Conservation (phyloP, 2,329 filamentous ascomycete genomes). For the Graphilbum fragrans region DNA sequence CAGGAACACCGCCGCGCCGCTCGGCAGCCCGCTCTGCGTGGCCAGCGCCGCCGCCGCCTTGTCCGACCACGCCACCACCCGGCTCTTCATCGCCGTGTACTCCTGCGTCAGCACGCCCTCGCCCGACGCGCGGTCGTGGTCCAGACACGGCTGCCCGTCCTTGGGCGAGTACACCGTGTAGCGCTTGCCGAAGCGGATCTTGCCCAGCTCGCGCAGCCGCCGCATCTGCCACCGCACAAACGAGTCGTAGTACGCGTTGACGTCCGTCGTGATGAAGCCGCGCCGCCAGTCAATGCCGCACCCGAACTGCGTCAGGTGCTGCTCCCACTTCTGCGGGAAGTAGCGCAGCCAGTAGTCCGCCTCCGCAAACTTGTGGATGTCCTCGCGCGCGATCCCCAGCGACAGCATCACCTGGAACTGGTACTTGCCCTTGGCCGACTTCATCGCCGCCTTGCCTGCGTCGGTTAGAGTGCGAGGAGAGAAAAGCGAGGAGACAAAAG, state of each 20-base stretch:
- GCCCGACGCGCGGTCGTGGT: slow-evolving; percentile 71
- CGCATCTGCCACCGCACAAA: slow-evolving; percentile 98
- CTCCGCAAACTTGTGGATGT: slow-evolving; percentile 90
- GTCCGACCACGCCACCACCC: slow-evolving; percentile 79
- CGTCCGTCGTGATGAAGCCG: slow-evolving; percentile 87
- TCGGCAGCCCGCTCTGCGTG: slow-evolving; percentile 47
- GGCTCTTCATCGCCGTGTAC: slow-evolving; percentile 85
- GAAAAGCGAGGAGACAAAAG: not conserved
- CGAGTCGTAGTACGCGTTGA: slow-evolving; percentile 91
- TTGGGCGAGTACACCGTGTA: slow-evolving; percentile 42
- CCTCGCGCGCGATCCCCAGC: slow-evolving; percentile 72
- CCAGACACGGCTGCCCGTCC: slow-evolving; percentile 78
- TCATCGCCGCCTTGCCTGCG: slow-evolving; percentile 85
- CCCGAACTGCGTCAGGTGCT: not conserved
- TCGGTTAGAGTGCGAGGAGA: slow-evolving; percentile 26
- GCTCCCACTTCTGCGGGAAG: slow-evolving; percentile 58
- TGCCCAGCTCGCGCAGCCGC: slow-evolving; percentile 73
- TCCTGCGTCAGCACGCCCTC: slow-evolving; percentile 80
- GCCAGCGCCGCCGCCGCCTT: slow-evolving; percentile 43
- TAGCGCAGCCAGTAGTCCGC: slow-evolving; percentile 68
- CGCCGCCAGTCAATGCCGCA: slow-evolving; percentile 88
- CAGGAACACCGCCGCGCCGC: slow-evolving; percentile 71
- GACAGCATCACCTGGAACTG: slow-evolving; percentile 81
- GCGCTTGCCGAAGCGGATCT: slow-evolving; percentile 77
- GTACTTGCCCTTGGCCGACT: slow-evolving; percentile 89